Percentiles rank a stretch among this genome's conserved stretches.
Conservation (phyloP, 2,329 filamentous ascomycete genomes). For the Aspergillus texensis region DNA sequence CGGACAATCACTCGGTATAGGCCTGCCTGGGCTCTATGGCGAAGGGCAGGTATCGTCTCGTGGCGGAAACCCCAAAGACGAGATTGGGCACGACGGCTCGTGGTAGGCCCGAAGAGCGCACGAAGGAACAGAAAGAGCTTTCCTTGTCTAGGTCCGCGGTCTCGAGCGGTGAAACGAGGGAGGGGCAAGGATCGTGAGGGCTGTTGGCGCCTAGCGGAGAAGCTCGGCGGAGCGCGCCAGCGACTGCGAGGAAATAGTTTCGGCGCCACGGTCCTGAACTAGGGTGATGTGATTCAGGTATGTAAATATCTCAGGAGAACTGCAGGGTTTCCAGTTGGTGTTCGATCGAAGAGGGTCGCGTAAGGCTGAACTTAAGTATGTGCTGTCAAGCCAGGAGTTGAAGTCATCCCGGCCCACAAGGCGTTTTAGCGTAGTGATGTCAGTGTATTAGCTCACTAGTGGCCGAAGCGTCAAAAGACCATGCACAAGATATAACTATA, state of each 20-base stretch:
- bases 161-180: conserved; percentile 19
- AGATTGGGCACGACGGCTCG: conserved; percentile 65
- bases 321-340: not conserved
- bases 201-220: conserved; percentile 19
- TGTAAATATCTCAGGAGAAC: not conserved
- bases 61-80: conserved; percentile 71
- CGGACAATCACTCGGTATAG: conserved; percentile 75
- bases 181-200: conserved; percentile 18
- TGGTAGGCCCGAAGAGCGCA: conserved; percentile 66
- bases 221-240: conserved; percentile 23
- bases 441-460: not conserved
- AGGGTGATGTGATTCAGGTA: not conserved
- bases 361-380: not conserved
- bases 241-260: conserved; percentile 23
- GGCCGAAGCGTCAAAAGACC: not conserved
- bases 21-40: conserved; percentile 71
- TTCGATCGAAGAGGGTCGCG: not conserved
- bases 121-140: conserved; percentile 55
- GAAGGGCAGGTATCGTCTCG: conserved; percentile 72
- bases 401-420: not conserved
- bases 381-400: not conserved
- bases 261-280: conserved; percentile 27
- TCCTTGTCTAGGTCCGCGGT: conserved; percentile 18
- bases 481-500: not conserved
- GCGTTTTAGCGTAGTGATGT: not conserved